Evolutionary conservation across 306 rosid species (phyloP).

Genomic region (Begonia loranthoides): DNA sequence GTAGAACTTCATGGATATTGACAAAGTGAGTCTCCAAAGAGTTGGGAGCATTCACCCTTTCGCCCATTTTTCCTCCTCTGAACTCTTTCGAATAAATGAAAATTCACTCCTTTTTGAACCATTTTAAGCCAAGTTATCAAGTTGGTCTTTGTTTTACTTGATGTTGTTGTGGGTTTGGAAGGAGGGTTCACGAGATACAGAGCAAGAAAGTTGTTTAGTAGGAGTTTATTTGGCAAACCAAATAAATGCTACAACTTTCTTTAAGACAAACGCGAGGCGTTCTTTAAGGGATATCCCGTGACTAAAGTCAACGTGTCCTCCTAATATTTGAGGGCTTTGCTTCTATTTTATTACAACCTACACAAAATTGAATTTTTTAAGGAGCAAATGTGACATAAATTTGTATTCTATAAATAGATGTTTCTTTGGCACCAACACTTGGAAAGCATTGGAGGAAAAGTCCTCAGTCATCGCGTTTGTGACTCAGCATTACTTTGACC

Average conservation of each 20-base stretch:
- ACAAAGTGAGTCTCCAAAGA: constrained; percentile 27
- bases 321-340: no score
- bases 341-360: no score
- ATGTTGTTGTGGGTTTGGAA: neutral
- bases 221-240: constrained; percentile 12
- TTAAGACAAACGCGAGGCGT: neutral
- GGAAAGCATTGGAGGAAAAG: no score
- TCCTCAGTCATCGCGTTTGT: no score
- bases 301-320: neutral
- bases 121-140: neutral
- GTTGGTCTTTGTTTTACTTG: constrained; percentile 2
- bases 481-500: no score
- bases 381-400: no score
- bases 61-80: no score
- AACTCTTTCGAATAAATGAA: no score
- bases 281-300: constrained; percentile 25
- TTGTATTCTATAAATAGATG: no score
- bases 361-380: no score
- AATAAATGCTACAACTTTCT: constrained; percentile 20
- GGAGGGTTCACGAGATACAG: constrained; percentile 15
- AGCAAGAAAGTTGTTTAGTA: constrained; percentile 1
- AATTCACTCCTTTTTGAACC: neutral
- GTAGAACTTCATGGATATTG: constrained; percentile 46
- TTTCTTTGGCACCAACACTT: no score
- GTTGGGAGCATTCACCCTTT: constrained; percentile 10